A percentile compares a stretch with the other conserved stretches of the same genome.
Evolutionary conservation across 2,329 filamentous ascomycete species (phyloP).

Genomic region (Neofusicoccum cordaticola): DNA sequence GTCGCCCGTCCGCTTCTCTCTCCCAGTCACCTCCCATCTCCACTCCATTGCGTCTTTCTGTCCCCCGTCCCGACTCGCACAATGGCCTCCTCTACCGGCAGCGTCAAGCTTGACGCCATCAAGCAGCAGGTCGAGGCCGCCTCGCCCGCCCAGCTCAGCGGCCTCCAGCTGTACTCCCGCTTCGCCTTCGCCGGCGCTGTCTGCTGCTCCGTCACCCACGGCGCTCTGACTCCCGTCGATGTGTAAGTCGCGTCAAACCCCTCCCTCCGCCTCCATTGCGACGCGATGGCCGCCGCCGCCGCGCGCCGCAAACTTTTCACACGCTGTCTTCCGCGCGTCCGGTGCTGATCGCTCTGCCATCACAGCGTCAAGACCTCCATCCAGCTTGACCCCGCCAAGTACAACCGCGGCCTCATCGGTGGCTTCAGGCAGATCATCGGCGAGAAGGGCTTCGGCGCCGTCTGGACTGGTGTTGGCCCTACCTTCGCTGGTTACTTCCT

Average conservation of each 20-base stretch:
- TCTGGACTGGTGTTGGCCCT: conserved; percentile 63
- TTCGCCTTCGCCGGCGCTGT: conserved; percentile 96
- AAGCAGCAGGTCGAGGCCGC: conserved; percentile 47
- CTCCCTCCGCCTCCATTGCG: neutral
- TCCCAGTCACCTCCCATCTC: conserved; percentile 14
- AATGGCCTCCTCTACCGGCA: conserved; percentile 50
- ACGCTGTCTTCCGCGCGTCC: neutral
- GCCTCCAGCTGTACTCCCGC: conserved; percentile 77
- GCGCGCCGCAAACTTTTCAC: neutral
- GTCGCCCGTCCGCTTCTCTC: neutral
- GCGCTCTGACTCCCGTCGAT: conserved; percentile 95
- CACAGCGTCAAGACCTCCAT: conserved; percentile 89
- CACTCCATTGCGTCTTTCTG: conserved; percentile 1
- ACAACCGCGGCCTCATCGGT: conserved; percentile 70
- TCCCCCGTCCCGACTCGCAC: conserved; percentile 19
- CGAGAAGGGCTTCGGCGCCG: conserved; percentile 65
- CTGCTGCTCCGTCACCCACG: conserved; percentile 98
- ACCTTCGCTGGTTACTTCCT: conserved; percentile 50
- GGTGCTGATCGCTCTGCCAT: neutral
- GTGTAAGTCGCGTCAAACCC: conserved; percentile 68
- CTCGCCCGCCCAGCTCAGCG: conserved; percentile 57
- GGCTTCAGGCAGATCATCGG: conserved; percentile 82
- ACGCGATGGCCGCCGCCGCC: neutral
- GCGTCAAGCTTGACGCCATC: conserved; percentile 52
- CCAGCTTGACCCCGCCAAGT: conserved; percentile 61